Base-by-base conservation (phyloP, 1,139 yeast genomes). In the Taphrina flavorubra region DNA sequence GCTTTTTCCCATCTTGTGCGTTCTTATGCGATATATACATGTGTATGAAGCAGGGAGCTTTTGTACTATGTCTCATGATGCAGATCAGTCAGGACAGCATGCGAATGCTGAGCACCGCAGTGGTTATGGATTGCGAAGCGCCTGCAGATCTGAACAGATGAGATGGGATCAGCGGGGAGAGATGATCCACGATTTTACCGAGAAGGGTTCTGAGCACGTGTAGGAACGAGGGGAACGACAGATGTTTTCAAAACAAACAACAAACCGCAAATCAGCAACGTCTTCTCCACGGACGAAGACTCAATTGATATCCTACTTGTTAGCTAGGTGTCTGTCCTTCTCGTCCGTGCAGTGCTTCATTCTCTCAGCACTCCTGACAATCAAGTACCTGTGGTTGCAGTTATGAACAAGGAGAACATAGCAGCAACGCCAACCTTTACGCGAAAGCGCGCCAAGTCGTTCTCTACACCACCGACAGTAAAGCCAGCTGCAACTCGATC, bases 371-470 rank as follows among this genome's bases (percentile, higher is more conserved):
- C 42, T 39, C 31, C 31, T 25, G 31, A 25, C 31, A 25, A 25
- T 25, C 31, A 4, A 25, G 3, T 25, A 25, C 4, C 31, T 25
- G 31, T 25, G 31, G n/a, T 31, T 58, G 31, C 53, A 31, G 13
- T 34, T 11, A 63, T 63, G 67, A 55, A 63, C 56, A 63, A 63
- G 61, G 67, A 63, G 36, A 63, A 63, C 39, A 39, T 55, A 14
- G 39, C 61, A 0, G 55, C 67, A 37, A 63, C 67, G 31, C 67
- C 67, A 0, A 63, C 55, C 11, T 44, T 55, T 34, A 53, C 67
- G 18, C 49, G 67, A 18, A 63, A 63, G 37, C 67, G 67, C 61
- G 67, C 67, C 42, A 63, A 63, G 55, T 63, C 67, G 5, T 63
- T 63, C 47, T 53, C 67, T 11, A 63, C 67, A 1, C 67, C 67